Percentiles rank a stretch among this genome's conserved stretches.
Evolutionary conservation across 768 basidiomycete species (phyloP).

Genomic region (Termitomyces titanicus): DNA sequence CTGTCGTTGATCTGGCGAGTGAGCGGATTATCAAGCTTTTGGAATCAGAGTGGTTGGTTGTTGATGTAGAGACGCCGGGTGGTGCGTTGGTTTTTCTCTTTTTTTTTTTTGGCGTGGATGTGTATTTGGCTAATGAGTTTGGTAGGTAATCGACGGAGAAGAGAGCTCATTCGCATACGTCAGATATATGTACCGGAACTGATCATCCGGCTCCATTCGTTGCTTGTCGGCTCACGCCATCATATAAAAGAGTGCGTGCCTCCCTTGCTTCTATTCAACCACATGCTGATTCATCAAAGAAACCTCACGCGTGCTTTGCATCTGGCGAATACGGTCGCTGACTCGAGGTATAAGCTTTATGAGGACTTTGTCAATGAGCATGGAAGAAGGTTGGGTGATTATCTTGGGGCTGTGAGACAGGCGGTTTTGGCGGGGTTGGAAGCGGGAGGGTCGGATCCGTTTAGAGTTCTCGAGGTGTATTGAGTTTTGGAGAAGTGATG

Average conservation of each 20-base stretch:
- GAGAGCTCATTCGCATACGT: slow-evolving; percentile 77
- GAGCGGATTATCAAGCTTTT: slow-evolving; percentile 68
- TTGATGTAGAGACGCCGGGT: slow-evolving; percentile 41
- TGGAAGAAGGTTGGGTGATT: slow-evolving; percentile 63
- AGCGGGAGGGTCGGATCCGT: slow-evolving; percentile 74
- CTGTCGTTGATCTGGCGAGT: slow-evolving; percentile 57
- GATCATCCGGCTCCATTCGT: slow-evolving; percentile 76
- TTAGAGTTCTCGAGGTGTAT: slow-evolving; percentile 37
- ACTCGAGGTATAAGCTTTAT: slow-evolving; percentile 82
- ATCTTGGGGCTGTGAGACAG: slow-evolving; percentile 68
- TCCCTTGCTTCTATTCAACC: neutral
- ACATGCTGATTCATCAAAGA: slow-evolving; percentile 36
- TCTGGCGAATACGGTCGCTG: slow-evolving; percentile 82
- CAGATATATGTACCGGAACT: slow-evolving; percentile 90
- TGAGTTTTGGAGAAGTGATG: no score
- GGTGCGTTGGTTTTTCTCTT: slow-evolving; percentile 27
- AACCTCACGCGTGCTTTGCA: slow-evolving; percentile 73
- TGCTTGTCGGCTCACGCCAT: slow-evolving; percentile 60
- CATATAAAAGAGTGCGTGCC: slow-evolving; percentile 66
- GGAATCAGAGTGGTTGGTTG: slow-evolving; percentile 74
- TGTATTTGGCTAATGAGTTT: slow-evolving; percentile 4
- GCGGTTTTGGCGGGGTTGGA: slow-evolving; percentile 73
- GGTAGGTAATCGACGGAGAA: slow-evolving; percentile 49
- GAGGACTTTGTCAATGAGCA: slow-evolving; percentile 74
- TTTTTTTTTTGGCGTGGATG: neutral